These are phyloP conservation scores for Pestalotiopsis sp. DNA, from an alignment of 2,329 filamentous ascomycete genomes.

Conservation along the genomic window DNA sequence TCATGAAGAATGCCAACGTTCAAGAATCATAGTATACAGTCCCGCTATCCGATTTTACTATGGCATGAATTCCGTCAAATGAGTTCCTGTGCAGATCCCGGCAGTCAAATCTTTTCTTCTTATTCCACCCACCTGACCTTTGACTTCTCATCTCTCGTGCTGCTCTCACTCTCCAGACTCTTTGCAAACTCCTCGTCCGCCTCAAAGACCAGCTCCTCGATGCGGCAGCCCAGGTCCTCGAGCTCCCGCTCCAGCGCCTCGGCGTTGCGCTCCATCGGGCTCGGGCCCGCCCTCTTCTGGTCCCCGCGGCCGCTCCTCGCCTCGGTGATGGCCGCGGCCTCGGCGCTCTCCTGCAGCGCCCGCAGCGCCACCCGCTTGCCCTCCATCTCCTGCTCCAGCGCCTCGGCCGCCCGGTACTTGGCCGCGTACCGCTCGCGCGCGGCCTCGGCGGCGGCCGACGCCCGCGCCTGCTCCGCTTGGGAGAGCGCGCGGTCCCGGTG, in stretches of 20 bases:
- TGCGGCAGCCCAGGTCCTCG: conserved; percentile 16
- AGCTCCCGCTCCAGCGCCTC: conserved; percentile 37
- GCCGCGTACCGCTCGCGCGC: conserved; percentile 16
- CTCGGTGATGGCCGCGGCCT: conserved; percentile 15
- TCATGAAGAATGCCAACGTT: not conserved
- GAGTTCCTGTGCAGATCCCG: not conserved
- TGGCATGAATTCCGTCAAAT: not conserved
- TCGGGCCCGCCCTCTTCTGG: not conserved
- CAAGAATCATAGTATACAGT: not conserved
- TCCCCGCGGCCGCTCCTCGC: conserved; percentile 11
- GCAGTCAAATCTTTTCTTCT: not conserved
- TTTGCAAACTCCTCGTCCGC: conserved; percentile 51
- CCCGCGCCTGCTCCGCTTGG: not conserved
- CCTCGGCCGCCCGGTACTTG: conserved; percentile 39
- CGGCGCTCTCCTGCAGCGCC: conserved; percentile 12
- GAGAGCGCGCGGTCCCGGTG: not conserved
- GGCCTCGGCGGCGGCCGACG: not conserved
- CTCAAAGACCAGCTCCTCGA: conserved; percentile 38
- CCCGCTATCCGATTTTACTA: not conserved
- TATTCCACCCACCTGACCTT: conserved; percentile 5
- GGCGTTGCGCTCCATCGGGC: conserved; percentile 15
- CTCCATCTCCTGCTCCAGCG: conserved; percentile 40
- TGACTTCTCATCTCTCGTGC: not conserved
- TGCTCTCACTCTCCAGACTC: conserved; percentile 36
- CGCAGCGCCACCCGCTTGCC: conserved; percentile 15